Conservation (phyloP, 2,329 filamentous ascomycete genomes). For the Pseudopyricularia cyperi region DNA sequence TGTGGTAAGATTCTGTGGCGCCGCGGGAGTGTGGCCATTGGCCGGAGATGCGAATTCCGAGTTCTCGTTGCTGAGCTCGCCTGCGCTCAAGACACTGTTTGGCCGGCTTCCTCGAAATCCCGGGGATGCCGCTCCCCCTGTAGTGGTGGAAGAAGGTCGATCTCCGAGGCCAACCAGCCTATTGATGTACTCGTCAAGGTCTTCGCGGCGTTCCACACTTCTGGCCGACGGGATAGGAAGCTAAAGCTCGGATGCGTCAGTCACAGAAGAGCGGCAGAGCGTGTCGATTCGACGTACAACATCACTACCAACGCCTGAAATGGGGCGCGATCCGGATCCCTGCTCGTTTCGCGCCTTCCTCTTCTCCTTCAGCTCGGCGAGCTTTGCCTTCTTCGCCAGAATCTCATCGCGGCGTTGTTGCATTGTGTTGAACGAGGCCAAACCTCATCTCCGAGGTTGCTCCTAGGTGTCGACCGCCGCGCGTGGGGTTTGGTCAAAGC, state of each 20-base stretch:
- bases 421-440: conserved; percentile 28
- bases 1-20: conserved; percentile 59
- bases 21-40: conserved; percentile 21
- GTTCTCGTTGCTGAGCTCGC: conserved; percentile 65
- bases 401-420: conserved; percentile 91
- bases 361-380: conserved; percentile 76
- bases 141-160: conserved; percentile 54
- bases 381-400: conserved; percentile 88
- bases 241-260: background rate
- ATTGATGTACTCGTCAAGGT: conserved; percentile 77
- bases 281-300: background rate
- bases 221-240: background rate
- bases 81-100: conserved; percentile 73
- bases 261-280: background rate
- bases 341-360: conserved; percentile 1
- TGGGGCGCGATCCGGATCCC: background rate
- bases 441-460: background rate
- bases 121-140: conserved; percentile 47
- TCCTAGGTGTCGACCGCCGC: background rate
- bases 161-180: conserved; percentile 57
- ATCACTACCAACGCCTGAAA: background rate
- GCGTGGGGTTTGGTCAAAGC: background rate
- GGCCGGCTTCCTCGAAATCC: conserved; percentile 60
- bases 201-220: conserved; percentile 34
- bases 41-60: conserved; percentile 43